These are phyloP conservation scores for Podosphaera aphanis DNA, from an alignment of 2,329 filamentous ascomycete species.

Conservation along the genomic window DNA sequence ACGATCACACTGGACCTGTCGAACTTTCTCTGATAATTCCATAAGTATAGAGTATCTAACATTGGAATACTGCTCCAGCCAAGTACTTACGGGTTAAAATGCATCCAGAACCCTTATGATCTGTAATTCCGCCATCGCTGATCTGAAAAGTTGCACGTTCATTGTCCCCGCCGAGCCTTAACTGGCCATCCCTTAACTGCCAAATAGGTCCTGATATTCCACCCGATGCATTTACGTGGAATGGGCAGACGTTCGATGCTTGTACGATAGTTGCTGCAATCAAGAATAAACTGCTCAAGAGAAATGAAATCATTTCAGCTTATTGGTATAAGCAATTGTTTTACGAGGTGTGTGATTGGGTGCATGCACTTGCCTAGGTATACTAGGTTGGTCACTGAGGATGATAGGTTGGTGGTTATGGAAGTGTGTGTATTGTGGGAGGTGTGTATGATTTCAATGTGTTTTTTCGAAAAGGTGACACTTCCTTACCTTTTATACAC, in stretches of 20 bases:
- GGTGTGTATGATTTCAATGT: too few relatives aligned
- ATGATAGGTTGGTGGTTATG: too few relatives aligned
- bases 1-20: conserved; percentile 22
- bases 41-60: background rate
- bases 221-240: conserved; percentile 27
- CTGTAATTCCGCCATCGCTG: conserved; percentile 29
- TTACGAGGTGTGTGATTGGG: too few relatives aligned
- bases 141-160: conserved; percentile 29
- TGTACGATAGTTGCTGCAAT: background rate
- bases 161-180: conserved; percentile 28
- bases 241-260: conserved; percentile 20
- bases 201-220: conserved; percentile 29
- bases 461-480: too few relatives aligned
- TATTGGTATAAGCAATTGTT: too few relatives aligned
- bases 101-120: conserved; percentile 33
- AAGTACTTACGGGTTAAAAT: conserved; percentile 30
- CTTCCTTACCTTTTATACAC: too few relatives aligned
- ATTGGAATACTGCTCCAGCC: too few relatives aligned
- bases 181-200: conserved; percentile 38
- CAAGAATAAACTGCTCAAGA: background rate
- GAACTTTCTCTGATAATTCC: conserved; percentile 2
- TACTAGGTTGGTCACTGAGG: too few relatives aligned
- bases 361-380: too few relatives aligned
- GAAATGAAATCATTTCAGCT: too few relatives aligned
- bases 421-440: too few relatives aligned